Evolutionary conservation across 78 protist genomes (phyloP).

Genomic region (Dictyostelium intermedium): DNA sequence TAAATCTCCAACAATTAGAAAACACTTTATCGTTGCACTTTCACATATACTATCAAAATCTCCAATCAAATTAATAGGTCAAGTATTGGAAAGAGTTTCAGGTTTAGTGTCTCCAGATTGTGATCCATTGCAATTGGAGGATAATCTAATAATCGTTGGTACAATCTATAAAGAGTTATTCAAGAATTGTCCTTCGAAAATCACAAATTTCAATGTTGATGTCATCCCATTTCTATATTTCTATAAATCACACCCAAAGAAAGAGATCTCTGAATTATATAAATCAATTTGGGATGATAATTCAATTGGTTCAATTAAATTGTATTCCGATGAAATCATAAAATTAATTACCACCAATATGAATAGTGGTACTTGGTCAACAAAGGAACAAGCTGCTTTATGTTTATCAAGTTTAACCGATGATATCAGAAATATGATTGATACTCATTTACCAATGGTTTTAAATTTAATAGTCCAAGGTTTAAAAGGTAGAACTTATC

Average conservation of each 20-base stretch:
- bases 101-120: neutral
- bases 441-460: constrained; percentile 30
- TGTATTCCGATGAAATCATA: constrained; percentile 57
- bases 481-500: constrained; percentile 61
- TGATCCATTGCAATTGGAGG: neutral
- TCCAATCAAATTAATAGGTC: neutral
- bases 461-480: constrained; percentile 25
- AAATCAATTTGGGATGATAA: constrained; percentile 70
- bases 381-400: constrained; percentile 71
- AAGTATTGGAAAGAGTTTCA: neutral
- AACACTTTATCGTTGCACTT: constrained; percentile 7
- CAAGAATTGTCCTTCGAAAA: constrained; percentile 17
- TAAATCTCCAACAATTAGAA: constrained; percentile 16
- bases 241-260: constrained; percentile 54
- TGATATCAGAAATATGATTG: constrained; percentile 43
- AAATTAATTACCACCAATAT: constrained; percentile 13
- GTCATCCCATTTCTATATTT: constrained; percentile 63
- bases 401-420: constrained; percentile 56
- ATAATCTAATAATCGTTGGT: neutral
- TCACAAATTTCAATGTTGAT: constrained; percentile 27
- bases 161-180: constrained; percentile 22
- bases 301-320: constrained; percentile 37
- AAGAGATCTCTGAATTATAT: constrained; percentile 46
- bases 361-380: constrained; percentile 38
- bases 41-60: neutral